Conservation (phyloP, 192 early-diverging fungal genomes). For the Geranomyces variabilis region DNA sequence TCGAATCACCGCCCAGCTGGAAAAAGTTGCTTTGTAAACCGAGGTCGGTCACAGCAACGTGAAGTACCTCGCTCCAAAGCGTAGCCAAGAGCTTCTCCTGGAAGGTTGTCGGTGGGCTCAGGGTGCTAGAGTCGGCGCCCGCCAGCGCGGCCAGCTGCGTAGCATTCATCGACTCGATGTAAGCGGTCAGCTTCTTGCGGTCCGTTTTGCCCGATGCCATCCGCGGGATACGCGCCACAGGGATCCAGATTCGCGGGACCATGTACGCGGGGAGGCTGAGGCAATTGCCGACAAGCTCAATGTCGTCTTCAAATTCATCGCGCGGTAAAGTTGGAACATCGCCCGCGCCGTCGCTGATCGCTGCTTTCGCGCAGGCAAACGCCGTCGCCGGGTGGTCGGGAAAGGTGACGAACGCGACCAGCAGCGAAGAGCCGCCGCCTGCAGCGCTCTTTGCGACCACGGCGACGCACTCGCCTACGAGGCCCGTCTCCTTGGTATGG, state of each 20-base stretch:
- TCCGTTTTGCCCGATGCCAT: not conserved
- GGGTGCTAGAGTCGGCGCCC: too few species aligned
- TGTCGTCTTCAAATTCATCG: too few species aligned
- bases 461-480: not conserved
- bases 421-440: not conserved
- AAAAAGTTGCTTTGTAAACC: constrained; percentile 37
- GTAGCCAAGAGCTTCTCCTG: constrained; percentile 5
- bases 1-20: constrained; percentile 48
- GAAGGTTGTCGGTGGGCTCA: not conserved
- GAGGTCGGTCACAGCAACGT: constrained; percentile 19
- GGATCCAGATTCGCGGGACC: constrained; percentile 9
- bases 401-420: too few species aligned
- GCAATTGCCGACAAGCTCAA: too few species aligned
- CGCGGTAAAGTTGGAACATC: too few species aligned
- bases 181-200: not conserved
- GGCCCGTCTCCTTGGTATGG: not conserved
- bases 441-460: constrained; percentile 11
- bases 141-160: too few species aligned
- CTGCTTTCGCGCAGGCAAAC: too few species aligned
- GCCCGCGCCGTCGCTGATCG: too few species aligned
- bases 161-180: too few species aligned
- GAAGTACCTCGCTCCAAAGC: constrained; percentile 7
- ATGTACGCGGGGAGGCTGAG: constrained; percentile 2
- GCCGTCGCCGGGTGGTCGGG: too few species aligned
- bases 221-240: not conserved